These are phyloP conservation scores for Neoarthrinium moseri DNA, from an alignment of 2,329 filamentous ascomycete genomes.

Conservation along the genomic window DNA sequence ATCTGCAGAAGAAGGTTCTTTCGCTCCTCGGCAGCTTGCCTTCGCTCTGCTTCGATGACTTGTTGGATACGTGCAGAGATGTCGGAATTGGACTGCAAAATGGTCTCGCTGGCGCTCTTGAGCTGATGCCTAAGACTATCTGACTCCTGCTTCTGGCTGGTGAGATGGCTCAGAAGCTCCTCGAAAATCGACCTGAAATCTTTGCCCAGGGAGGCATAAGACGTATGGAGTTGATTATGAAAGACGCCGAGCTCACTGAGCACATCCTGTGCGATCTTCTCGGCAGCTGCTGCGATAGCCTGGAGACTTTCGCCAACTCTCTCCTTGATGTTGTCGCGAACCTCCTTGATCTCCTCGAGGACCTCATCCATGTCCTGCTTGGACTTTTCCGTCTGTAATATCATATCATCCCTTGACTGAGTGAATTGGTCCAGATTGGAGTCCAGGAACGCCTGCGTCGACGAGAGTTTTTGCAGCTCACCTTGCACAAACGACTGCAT, in stretches of 20 bases:
- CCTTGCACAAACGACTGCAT: conserved; percentile 76
- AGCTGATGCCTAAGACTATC: conserved; percentile 72
- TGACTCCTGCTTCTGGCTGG: conserved; percentile 74
- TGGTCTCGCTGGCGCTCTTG: conserved; percentile 64
- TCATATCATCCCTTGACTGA: conserved; percentile 65
- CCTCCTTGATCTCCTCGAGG: conserved; percentile 85
- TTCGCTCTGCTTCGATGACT: conserved; percentile 73
- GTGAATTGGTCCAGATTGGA: conserved; percentile 68
- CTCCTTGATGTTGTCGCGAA: conserved; percentile 84
- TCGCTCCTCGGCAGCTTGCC: conserved; percentile 70
- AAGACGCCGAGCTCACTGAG: conserved; percentile 83
- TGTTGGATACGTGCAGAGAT: conserved; percentile 67
- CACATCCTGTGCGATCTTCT: conserved; percentile 86
- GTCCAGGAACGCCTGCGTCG: conserved; percentile 69
- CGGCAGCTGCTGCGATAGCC: conserved; percentile 78
- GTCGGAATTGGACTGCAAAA: conserved; percentile 66
- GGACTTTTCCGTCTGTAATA: conserved; percentile 65
- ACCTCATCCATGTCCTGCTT: conserved; percentile 88
- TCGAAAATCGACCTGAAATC: conserved; percentile 89
- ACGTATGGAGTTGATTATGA: conserved; percentile 78
- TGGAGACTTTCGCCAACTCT: conserved; percentile 83
- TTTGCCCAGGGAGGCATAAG: conserved; percentile 78
- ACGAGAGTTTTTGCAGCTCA: conserved; percentile 70
- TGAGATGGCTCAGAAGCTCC: conserved; percentile 71
- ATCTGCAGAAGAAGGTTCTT: conserved; percentile 75